These are phyloP conservation scores for Clathrus columnatus DNA, from an alignment of 768 basidiomycete genomes.

Conservation along the genomic window DNA sequence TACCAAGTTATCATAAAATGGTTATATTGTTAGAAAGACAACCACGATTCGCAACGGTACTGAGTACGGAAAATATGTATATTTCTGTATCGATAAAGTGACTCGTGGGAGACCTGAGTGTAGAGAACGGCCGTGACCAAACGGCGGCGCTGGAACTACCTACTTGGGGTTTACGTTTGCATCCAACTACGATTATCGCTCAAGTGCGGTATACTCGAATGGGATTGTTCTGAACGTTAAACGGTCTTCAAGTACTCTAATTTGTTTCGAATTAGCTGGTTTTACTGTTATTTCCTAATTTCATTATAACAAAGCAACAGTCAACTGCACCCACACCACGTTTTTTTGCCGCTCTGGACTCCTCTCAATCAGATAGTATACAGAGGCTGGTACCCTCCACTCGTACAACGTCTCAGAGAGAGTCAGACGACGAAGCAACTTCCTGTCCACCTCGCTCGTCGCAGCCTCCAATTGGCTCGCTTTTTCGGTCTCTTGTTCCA, in stretches of 20 bases:
- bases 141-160: background rate
- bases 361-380: slow-evolving; percentile 18
- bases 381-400: slow-evolving; percentile 55
- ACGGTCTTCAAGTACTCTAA: too few relatives aligned
- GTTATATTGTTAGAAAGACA: too few relatives aligned
- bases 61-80: too few relatives aligned
- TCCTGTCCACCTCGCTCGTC: slow-evolving; percentile 1
- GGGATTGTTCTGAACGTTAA: slow-evolving; percentile 1
- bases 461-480: background rate
- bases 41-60: too few relatives aligned
- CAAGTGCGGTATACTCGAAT: background rate
- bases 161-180: background rate
- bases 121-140: background rate
- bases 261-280: too few relatives aligned
- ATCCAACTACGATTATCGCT: background rate
- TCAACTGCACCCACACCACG: slow-evolving; percentile 12
- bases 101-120: background rate
- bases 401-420: slow-evolving; percentile 53
- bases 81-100: too few relatives aligned
- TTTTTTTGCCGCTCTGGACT: slow-evolving; percentile 21
- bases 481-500: background rate
- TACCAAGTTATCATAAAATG: too few relatives aligned
- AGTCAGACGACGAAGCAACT: slow-evolving; percentile 29
- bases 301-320: too few relatives aligned
- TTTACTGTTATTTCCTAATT: background rate